Evolutionary conservation across 176 grass and related monocot species (phyloP).

Genomic region (Tuctoria greenei): DNA sequence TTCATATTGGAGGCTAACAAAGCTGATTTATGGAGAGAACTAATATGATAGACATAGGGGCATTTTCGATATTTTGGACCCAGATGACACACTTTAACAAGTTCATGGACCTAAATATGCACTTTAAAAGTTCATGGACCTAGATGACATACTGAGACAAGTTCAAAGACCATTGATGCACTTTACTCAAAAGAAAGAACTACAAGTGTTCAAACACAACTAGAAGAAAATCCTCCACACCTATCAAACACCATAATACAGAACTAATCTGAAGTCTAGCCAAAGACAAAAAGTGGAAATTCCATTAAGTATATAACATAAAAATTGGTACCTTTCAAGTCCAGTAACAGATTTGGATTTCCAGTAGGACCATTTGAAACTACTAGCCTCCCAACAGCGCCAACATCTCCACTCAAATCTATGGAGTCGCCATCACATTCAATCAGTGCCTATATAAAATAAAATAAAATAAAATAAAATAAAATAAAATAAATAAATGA

Average conservation of each 20-base stretch:
- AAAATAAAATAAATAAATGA: not conserved
- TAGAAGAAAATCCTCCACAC: not conserved
- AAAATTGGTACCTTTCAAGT: conserved; percentile 76
- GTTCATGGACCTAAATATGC: too few relatives aligned
- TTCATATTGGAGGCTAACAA: too few relatives aligned
- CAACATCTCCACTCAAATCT: conserved; percentile 94
- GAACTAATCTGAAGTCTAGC: not conserved
- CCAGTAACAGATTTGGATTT: conserved; percentile 78
- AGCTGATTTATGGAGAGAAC: too few relatives aligned
- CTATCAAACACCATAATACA: not conserved
- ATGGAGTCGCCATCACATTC: conserved; percentile 96
- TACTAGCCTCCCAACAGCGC: conserved; percentile 83
- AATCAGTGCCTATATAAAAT: conserved; percentile 76
- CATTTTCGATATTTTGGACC: too few relatives aligned
- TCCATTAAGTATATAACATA: not conserved
- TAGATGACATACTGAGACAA: too few relatives aligned
- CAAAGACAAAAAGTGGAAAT: not conserved
- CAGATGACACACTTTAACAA: too few relatives aligned
- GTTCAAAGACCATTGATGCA: too few relatives aligned
- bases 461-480: conserved; percentile 40
- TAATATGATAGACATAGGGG: too few relatives aligned
- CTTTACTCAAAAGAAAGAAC: not conserved
- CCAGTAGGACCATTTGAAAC: conserved; percentile 69
- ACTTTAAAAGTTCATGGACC: too few relatives aligned
- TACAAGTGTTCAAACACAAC: not conserved